A percentile compares a stretch with the other conserved stretches of the same genome.
phyloP scores from a whole-genome alignment of 1,139 yeast species.

The Taphrina sp. region DNA sequence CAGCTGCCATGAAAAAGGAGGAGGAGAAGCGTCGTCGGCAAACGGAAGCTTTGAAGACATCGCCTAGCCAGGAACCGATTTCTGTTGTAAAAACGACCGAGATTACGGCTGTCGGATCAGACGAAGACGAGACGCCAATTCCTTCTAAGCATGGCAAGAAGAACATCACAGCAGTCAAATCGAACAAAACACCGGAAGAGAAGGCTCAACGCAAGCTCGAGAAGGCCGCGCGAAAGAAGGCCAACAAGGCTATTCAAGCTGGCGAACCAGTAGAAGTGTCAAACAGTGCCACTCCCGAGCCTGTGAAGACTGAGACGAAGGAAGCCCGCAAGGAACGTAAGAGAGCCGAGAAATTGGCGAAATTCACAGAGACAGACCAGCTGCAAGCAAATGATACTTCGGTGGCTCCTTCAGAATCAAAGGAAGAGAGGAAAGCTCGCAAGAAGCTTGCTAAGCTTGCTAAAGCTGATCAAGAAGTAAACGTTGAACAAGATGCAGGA shows the following conservation, averaged over 20 bases:
- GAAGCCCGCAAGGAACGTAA: constrained; percentile 19
- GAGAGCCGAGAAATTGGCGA: constrained; percentile 19
- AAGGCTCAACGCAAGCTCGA: constrained; percentile 6
- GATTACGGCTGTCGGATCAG: neutral
- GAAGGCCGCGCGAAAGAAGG: constrained; percentile 30
- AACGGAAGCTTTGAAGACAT: neutral
- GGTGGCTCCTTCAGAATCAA: constrained; percentile 2
- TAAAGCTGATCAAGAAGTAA: neutral
- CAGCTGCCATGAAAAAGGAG: constrained; percentile 26
- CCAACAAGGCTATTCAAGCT: constrained; percentile 3
- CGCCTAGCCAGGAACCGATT: neutral
- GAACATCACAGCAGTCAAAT: neutral
- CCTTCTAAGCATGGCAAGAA: constrained; percentile 12
- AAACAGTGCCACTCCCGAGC: neutral
- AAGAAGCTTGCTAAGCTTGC: constrained; percentile 13
- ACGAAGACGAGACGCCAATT: constrained; percentile 14
- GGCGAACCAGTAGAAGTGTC: neutral
- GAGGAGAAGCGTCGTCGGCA: constrained; percentile 14
- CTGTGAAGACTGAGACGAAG: constrained; percentile 3
- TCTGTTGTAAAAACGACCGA: neutral
- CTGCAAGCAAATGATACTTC: neutral
- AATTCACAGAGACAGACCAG: neutral
- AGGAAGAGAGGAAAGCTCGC: constrained; percentile 12
- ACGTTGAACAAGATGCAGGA: neutral
- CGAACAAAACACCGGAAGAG: constrained; percentile 1